These are phyloP conservation scores for Rubia tinctorum DNA, from an alignment of 305 asterid genomes.

Conservation along the genomic window DNA sequence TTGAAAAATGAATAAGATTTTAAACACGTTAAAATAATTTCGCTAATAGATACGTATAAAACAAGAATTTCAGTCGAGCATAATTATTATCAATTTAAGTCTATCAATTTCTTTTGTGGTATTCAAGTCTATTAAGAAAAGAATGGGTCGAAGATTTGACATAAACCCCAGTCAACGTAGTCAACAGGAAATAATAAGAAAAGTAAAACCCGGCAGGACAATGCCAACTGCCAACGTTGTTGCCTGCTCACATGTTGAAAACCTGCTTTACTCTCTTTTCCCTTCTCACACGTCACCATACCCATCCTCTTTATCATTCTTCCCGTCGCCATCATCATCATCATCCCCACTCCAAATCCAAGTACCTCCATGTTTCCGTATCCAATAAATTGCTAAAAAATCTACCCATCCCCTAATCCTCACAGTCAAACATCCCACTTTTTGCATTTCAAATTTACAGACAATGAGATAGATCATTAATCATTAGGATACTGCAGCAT, in stretches of 20 bases:
- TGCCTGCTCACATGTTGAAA: slow-evolving; percentile 24
- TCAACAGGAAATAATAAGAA: not conserved
- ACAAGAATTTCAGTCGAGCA: too few species aligned
- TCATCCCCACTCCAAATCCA: not conserved
- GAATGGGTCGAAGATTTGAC: not conserved
- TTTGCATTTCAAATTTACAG: not conserved
- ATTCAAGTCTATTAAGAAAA: too few species aligned
- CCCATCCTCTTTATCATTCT: not conserved
- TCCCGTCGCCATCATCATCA: slow-evolving; percentile 6
- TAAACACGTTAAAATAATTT: too few species aligned
- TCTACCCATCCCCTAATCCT: not conserved
- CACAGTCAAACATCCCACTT: not conserved
- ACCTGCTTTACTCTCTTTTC: not conserved
- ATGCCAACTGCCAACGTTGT: slow-evolving; percentile 18
- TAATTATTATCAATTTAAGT: too few species aligned
- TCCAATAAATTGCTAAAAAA: not conserved
- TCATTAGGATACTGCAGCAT: not conserved
- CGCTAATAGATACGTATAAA: too few species aligned
- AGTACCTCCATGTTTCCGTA: slow-evolving; percentile 8
- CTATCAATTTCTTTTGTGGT: too few species aligned
- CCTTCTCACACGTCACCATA: not conserved
- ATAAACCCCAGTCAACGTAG: not conserved
- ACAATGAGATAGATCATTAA: not conserved
- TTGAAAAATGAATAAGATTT: too few species aligned
- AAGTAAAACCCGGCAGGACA: slow-evolving; percentile 9